Conservation (phyloP, 2,329 filamentous ascomycete genomes). For the Paecilomyces dactylethromorphus region DNA sequence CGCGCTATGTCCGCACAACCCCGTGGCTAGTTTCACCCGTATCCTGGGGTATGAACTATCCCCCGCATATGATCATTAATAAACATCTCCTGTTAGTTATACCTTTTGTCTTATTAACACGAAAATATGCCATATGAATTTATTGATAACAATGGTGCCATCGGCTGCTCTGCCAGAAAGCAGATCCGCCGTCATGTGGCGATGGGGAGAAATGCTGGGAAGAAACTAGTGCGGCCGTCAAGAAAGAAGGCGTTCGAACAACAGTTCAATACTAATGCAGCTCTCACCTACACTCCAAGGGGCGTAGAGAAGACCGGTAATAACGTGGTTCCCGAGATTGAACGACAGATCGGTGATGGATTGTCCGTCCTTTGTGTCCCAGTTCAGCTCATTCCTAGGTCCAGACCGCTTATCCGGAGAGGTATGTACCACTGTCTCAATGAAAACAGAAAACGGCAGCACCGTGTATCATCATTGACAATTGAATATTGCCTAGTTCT, state of each 20-base stretch:
- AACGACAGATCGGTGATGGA: slow-evolving; percentile 4
- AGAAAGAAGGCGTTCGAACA: slow-evolving; percentile 3
- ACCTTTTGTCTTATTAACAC: background rate
- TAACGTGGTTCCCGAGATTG: background rate
- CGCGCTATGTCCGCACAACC: too few species aligned
- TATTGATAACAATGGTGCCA: slow-evolving; percentile 3
- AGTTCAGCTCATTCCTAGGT: background rate
- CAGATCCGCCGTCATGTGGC: slow-evolving; percentile 6
- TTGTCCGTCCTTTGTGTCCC: slow-evolving; percentile 1
- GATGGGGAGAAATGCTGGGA: slow-evolving; percentile 5
- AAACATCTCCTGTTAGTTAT: background rate
- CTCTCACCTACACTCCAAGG: background rate
- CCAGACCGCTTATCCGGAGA: slow-evolving; percentile 1
- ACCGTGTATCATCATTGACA: background rate
- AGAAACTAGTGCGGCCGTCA: slow-evolving; percentile 5
- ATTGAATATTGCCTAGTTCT: slow-evolving; percentile 1
- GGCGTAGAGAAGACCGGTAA: background rate
- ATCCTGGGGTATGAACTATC: background rate
- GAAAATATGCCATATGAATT: slow-evolving; percentile 6
- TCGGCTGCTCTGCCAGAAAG: slow-evolving; percentile 3
- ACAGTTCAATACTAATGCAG: background rate
- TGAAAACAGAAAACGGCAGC: background rate
- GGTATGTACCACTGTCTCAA: background rate
- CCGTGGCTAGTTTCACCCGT: background rate
- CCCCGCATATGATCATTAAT: background rate